Conservation (phyloP, 2,329 filamentous ascomycete species). For the Trichoderma endophyticum region DNA sequence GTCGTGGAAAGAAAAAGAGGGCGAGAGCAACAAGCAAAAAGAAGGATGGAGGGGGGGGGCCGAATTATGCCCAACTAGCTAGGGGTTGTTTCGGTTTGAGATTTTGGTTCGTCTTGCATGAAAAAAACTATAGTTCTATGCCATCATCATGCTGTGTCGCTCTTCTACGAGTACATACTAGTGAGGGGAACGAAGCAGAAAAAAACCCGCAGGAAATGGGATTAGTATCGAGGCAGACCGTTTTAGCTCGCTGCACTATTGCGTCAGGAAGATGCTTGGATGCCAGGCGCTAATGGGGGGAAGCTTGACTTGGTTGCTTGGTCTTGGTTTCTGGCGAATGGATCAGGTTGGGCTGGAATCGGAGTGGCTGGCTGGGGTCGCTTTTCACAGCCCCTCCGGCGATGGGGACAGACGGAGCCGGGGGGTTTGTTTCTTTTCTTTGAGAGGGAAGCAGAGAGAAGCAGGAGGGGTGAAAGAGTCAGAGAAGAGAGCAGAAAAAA, state of each 20-base stretch:
- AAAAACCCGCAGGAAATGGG: slow-evolving; percentile 5
- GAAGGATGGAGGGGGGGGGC: neutral
- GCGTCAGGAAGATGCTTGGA: slow-evolving; percentile 3
- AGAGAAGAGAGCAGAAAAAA: neutral
- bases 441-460: neutral
- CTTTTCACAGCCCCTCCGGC: neutral
- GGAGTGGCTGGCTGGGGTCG: neutral
- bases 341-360: slow-evolving; percentile 6
- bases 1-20: neutral
- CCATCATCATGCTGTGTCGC: slow-evolving; percentile 4
- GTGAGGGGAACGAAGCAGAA: neutral
- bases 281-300: neutral
- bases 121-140: neutral
- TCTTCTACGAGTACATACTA: neutral
- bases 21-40: too few relatives aligned
- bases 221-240: neutral
- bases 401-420: neutral
- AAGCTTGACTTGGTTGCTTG: neutral
- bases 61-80: neutral
- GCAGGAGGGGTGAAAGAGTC: neutral
- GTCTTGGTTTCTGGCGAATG: neutral
- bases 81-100: neutral
- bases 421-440: neutral
- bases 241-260: slow-evolving; percentile 15
- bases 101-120: neutral